Percentiles rank a stretch among this genome's conserved stretches.
Evolutionary conservation across 768 basidiomycete genomes (phyloP).

Genomic region (Candolleomyces eurysporus): DNA sequence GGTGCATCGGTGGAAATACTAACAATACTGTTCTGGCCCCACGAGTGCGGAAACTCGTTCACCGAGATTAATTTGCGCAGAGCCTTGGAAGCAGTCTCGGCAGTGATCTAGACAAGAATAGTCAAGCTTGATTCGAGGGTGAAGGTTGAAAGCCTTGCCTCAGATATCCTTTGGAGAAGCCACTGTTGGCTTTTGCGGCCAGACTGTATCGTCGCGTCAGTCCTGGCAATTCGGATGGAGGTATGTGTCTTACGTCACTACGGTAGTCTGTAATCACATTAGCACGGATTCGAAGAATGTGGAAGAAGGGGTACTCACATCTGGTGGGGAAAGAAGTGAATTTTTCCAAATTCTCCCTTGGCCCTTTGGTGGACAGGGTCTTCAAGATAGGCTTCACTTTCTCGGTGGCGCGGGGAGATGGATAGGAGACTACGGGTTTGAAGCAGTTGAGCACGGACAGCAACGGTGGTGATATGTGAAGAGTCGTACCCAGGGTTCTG

Average conservation of each 20-base stretch:
- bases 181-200: slow-evolving; percentile 77
- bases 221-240: slow-evolving; percentile 5
- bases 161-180: slow-evolving; percentile 63
- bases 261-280: slow-evolving; percentile 34
- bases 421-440: slow-evolving; percentile 44
- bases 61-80: slow-evolving; percentile 59
- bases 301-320: slow-evolving; percentile 41
- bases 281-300: not conserved
- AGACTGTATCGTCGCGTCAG: slow-evolving; percentile 42
- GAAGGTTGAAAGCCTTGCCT: slow-evolving; percentile 41
- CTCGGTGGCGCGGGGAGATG: slow-evolving; percentile 58
- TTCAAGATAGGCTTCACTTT: slow-evolving; percentile 58
- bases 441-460: slow-evolving; percentile 8
- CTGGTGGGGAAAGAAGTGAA: slow-evolving; percentile 76
- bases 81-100: slow-evolving; percentile 53
- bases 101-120: slow-evolving; percentile 52
- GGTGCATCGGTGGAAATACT: slow-evolving; percentile 19
- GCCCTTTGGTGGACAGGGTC: slow-evolving; percentile 64
- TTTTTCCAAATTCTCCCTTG: slow-evolving; percentile 57
- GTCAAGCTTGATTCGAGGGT: slow-evolving; percentile 6
- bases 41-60: slow-evolving; percentile 72
- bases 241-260: slow-evolving; percentile 53
- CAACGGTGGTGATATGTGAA: slow-evolving; percentile 11
- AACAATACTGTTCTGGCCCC: slow-evolving; percentile 84
- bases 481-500: slow-evolving; percentile 27